Conservation (phyloP, 495 filamentous ascomycete species). For the Hypoxylon rickii region DNA sequence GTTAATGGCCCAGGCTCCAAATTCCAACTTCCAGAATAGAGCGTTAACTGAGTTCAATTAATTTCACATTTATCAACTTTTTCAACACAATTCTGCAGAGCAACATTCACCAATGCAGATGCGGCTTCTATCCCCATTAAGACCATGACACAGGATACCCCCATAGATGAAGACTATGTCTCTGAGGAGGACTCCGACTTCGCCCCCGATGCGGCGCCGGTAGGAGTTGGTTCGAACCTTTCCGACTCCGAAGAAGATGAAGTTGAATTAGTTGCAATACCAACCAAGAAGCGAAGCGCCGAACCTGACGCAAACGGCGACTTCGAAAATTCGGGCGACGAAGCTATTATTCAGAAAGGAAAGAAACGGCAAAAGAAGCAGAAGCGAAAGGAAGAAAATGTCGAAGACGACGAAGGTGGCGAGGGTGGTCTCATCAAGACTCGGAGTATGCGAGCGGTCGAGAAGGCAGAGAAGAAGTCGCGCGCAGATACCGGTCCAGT, state of each 20-base stretch:
- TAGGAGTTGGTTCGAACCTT: constrained; percentile 45
- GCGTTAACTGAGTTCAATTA: too few species aligned
- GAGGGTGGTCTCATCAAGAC: constrained; percentile 86
- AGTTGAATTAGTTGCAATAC: constrained; percentile 20
- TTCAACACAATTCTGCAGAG: too few species aligned
- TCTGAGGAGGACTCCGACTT: constrained; percentile 80
- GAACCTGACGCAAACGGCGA: constrained; percentile 52
- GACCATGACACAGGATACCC: constrained; percentile 27
- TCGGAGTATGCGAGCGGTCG: constrained; percentile 65
- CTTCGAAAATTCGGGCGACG: constrained; percentile 75
- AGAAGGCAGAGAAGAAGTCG: constrained; percentile 67
- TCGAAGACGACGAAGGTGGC: constrained; percentile 62
- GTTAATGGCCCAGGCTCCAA: too few species aligned
- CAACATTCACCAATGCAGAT: too few species aligned
- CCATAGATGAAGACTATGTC: constrained; percentile 63
- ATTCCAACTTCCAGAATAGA: too few species aligned
- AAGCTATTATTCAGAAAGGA: constrained; percentile 69
- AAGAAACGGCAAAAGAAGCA: constrained; percentile 60
- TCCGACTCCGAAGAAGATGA: constrained; percentile 51
- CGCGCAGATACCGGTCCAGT: constrained; percentile 66
- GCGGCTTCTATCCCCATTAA: neutral
- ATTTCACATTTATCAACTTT: too few species aligned
- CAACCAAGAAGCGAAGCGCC: constrained; percentile 46
- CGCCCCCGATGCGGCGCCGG: constrained; percentile 62
- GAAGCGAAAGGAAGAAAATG: constrained; percentile 50